Base-by-base conservation (phyloP, 306 rosid species). In the Arachis hypogaea region DNA sequence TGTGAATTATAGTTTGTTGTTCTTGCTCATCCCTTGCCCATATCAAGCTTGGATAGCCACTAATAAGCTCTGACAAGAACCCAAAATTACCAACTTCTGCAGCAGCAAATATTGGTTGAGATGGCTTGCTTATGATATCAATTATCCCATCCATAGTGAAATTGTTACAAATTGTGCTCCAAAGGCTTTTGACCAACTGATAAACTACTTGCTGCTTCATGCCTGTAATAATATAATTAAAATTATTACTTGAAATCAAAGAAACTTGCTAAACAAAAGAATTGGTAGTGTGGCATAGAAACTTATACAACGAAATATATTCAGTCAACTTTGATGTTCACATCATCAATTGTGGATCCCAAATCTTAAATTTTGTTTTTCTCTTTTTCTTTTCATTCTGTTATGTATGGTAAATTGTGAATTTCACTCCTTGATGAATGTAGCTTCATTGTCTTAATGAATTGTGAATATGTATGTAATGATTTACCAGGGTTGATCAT, bases 61-160 rank as follows among this genome's bases (percentile, higher is more conserved):
- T 71, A 1, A 75, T 54, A 52, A 82, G 76, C 76, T 52, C 79
- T 0, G 83, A 77, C 52, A 83, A 16, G 50, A 83, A 83, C 33
- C 82, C 83, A 60, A 83, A 75, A 62, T 83, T 83, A 3, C 86
- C 86, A 49, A 22, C 86, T 54, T 54, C 16, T 60, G 81, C 59
- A 14, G 86, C 86, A 60, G 43, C 75, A 22, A 75, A 75, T 60
- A 75, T 14, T 11, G 75, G 7, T 30, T 18, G 41, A 30, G 18
- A 71, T 12, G 86, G 86, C 2, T 45, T 0, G 33, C 56, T 60
- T 69, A 79, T 74, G 54, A 78, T 18, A 0, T 2, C 3, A 3
- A 2, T 10, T 7, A 79, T 59, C 47, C 64, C 68, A 0, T 0
- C 0, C 11, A 46, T 43, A 3, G 30, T 16, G 8, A 14, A 0